Conservation (phyloP, 345 rosid genomes). For the Arabis hirsuta region DNA sequence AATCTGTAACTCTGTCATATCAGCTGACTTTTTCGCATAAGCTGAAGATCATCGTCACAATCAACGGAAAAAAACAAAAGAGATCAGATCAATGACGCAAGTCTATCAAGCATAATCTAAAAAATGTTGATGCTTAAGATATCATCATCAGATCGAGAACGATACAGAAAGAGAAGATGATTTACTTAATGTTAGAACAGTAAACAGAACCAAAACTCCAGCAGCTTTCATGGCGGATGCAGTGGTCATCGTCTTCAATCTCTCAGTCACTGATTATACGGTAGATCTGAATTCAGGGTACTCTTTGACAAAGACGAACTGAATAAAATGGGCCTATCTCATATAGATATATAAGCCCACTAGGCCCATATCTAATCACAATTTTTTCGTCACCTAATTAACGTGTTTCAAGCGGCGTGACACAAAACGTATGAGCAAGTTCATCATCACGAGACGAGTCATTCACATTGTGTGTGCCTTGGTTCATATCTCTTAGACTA, state of each 20-base stretch:
- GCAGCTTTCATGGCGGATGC: constrained; percentile 43
- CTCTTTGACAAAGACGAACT: not conserved
- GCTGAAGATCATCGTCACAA: constrained; percentile 47
- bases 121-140: not conserved
- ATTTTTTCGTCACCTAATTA: not conserved
- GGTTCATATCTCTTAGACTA: not conserved
- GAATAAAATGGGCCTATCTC: not conserved
- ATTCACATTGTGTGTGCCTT: not conserved
- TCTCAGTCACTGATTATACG: constrained; percentile 3
- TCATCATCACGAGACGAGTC: constrained; percentile 6
- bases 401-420: constrained; percentile 2
- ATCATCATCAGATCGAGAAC: not conserved
- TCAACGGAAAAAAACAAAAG: not conserved
- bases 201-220: constrained; percentile 42
- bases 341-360: constrained; percentile 1
- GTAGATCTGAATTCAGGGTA: constrained; percentile 8
- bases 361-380: constrained; percentile 16
- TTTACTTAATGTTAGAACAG: constrained; percentile 47
- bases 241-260: constrained; percentile 42
- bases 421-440: not conserved
- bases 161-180: not conserved
- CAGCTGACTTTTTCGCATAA: constrained; percentile 67
- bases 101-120: not conserved
- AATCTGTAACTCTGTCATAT: constrained; percentile 85
- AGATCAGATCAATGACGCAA: not conserved